These are phyloP conservation scores for Triticum aestivum DNA, from an alignment of 176 grass and related monocot genomes.

Conservation along the genomic window IWGSC_CS_RefSeq_v2.1 NC_057808.1:98364981-98365480, in stretches of 20 bases:
- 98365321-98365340: neutral
- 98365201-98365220: neutral
- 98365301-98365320: neutral
- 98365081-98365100: neutral
- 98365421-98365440: conserved; percentile 53
- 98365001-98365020: neutral
- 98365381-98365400: conserved; percentile 76
- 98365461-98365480: conserved; percentile 65
- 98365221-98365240: conserved; percentile 3
- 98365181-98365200: neutral
- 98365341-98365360: conserved; percentile 72
- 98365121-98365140: neutral
- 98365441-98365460: conserved; percentile 47
- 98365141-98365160: conserved; percentile 14
- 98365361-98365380: conserved; percentile 92
- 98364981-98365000: neutral
- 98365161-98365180: neutral
- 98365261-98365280: neutral
- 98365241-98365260: neutral
- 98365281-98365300: conserved; percentile 24
- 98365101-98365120: neutral
- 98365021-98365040: neutral
- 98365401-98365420: conserved; percentile 84
- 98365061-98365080: neutral
- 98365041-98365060: neutral